Conservation (phyloP, 2,329 filamentous ascomycete species). For the Pyricularia sp. region DNA sequence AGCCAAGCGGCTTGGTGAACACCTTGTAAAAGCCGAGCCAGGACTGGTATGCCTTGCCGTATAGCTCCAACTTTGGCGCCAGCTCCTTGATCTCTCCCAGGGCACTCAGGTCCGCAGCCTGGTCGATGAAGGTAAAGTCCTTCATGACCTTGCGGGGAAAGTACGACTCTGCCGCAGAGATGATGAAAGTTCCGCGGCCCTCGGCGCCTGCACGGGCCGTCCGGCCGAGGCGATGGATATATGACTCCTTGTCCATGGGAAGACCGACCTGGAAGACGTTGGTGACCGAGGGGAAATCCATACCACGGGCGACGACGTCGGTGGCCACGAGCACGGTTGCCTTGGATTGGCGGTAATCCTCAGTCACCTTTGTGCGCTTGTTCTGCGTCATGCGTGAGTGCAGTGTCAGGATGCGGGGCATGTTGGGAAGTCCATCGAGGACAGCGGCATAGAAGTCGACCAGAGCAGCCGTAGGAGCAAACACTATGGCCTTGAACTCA, state of each 20-base stretch:
- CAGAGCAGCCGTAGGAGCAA: conserved; percentile 54
- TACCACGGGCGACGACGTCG: conserved; percentile 62
- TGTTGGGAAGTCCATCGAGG: conserved; percentile 26
- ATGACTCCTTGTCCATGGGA: conserved; percentile 50
- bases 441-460: conserved; percentile 41
- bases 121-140: conserved; percentile 42
- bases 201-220: conserved; percentile 57
- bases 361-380: conserved; percentile 47
- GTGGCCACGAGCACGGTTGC: conserved; percentile 54
- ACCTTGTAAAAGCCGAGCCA: conserved; percentile 50
- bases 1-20: conserved; percentile 32
- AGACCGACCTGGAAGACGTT: conserved; percentile 56
- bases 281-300: conserved; percentile 64
- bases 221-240: conserved; percentile 59
- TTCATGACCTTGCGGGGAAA: conserved; percentile 41
- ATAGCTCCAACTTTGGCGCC: conserved; percentile 17
- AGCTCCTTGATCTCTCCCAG: conserved; percentile 27
- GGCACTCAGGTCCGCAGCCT: conserved; percentile 34
- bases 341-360: conserved; percentile 46
- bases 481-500: conserved; percentile 77
- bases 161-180: conserved; percentile 39
- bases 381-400: conserved; percentile 42
- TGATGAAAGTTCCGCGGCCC: conserved; percentile 52
- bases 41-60: conserved; percentile 40
- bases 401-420: conserved; percentile 34